Evolutionary conservation across 1,284 basidiomycete genomes (phyloP).

Genomic region (Neotropicomus parvogracilis): DNA sequence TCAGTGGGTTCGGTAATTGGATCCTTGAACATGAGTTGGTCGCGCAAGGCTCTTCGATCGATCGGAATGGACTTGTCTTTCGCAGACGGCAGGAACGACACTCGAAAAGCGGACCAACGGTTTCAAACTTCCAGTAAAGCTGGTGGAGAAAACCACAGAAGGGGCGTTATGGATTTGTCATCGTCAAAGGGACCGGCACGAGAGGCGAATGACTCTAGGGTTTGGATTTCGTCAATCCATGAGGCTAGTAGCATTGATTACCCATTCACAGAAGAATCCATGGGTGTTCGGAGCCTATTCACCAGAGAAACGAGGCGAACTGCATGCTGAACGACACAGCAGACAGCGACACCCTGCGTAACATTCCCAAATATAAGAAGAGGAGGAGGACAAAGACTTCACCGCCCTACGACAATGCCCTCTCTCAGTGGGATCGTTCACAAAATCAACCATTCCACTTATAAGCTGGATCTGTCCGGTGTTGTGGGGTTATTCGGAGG

Average conservation of each 20-base stretch:
- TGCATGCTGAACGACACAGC: neutral
- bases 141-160: no score
- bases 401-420: slow-evolving; percentile 9
- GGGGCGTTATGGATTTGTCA: no score
- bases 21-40: neutral
- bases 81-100: no score
- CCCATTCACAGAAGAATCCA: slow-evolving; percentile 3
- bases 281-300: neutral
- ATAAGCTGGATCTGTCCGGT: slow-evolving; percentile 26
- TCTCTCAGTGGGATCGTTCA: slow-evolving; percentile 16
- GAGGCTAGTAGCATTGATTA: neutral
- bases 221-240: neutral
- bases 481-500: slow-evolving; percentile 32
- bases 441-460: slow-evolving; percentile 13
- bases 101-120: no score
- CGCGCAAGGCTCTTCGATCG: neutral
- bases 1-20: no score
- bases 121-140: no score
- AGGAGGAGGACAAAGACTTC: neutral
- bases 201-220: neutral
- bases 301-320: neutral
- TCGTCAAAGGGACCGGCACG: no score
- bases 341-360: neutral
- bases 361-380: slow-evolving; percentile 13
- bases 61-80: neutral